phyloP scores from a whole-genome alignment of 2,329 filamentous ascomycete species.

The Beauveria sp. region DNA sequence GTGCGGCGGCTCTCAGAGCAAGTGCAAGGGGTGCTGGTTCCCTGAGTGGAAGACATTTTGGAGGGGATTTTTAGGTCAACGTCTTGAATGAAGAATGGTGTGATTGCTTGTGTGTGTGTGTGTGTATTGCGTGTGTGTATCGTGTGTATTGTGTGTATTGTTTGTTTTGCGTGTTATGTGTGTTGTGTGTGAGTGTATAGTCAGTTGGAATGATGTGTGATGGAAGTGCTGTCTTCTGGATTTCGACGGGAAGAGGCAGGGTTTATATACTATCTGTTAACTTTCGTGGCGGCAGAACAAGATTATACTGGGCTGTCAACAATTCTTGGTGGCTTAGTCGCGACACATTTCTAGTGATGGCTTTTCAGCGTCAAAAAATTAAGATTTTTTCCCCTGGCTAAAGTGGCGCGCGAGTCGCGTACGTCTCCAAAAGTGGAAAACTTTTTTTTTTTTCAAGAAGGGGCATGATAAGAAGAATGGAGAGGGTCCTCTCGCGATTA shows the following conservation, averaged over 20 bases:
- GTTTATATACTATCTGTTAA: no score
- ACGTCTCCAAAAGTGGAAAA: background rate
- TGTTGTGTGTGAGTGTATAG: no score
- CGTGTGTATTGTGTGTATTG: background rate
- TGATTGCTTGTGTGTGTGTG: background rate
- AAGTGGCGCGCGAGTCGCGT: slow-evolving; percentile 1
- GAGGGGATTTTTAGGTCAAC: background rate
- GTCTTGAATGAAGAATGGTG: background rate
- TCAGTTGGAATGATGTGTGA: no score
- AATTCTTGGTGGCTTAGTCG: background rate
- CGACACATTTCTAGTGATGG: background rate
- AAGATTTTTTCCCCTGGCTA: background rate
- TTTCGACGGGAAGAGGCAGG: no score
- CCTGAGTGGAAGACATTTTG: background rate
- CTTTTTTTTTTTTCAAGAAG: background rate
- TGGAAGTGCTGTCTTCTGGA: no score
- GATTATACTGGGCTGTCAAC: background rate
- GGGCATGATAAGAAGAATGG: background rate
- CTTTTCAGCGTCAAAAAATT: background rate
- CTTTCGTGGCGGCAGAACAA: no score
- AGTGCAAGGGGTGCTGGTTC: background rate
- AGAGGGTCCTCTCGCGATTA: background rate
- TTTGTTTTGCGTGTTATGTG: no score
- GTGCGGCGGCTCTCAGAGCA: background rate
- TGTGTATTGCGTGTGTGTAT: background rate